phyloP scores from a whole-genome alignment of 257 asterid genomes.

The Fraxinus excelsior region DNA sequence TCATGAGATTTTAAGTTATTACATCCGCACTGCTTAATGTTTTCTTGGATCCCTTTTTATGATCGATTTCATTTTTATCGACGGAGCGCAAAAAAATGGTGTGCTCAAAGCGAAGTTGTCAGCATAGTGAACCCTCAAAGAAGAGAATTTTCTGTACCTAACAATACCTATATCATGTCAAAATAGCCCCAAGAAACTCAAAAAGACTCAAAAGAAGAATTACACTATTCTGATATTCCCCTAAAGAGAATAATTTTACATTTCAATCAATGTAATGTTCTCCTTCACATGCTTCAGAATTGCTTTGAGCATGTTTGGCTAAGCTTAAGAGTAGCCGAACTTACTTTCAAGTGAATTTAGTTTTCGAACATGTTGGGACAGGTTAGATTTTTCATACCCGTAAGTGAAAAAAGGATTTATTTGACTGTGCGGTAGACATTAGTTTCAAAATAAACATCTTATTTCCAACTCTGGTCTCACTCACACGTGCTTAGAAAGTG shows the following conservation, averaged over 20 bases:
- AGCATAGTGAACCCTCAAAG: background rate
- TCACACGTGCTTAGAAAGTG: background rate
- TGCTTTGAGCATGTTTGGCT: background rate
- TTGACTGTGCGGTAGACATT: background rate
- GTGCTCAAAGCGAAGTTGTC: too few species aligned
- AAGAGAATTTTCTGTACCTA: background rate
- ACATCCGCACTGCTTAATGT: background rate
- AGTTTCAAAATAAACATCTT: background rate
- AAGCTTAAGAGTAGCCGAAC: background rate
- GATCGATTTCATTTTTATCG: background rate
- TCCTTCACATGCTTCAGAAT: background rate
- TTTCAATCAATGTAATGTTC: background rate
- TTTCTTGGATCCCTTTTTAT: background rate
- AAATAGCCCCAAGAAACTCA: background rate
- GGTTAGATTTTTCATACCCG: background rate
- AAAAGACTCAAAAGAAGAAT: background rate
- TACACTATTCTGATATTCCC: background rate
- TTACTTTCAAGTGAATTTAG: background rate
- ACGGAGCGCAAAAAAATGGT: too few species aligned
- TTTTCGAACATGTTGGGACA: too few species aligned
- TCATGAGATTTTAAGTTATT: slow-evolving; percentile 4
- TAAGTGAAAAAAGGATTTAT: background rate
- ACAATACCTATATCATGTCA: background rate
- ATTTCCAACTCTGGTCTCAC: background rate
- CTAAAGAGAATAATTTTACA: background rate